Base-by-base conservation (phyloP, 1,284 basidiomycete species). In the Takashimella koratensis region DNA sequence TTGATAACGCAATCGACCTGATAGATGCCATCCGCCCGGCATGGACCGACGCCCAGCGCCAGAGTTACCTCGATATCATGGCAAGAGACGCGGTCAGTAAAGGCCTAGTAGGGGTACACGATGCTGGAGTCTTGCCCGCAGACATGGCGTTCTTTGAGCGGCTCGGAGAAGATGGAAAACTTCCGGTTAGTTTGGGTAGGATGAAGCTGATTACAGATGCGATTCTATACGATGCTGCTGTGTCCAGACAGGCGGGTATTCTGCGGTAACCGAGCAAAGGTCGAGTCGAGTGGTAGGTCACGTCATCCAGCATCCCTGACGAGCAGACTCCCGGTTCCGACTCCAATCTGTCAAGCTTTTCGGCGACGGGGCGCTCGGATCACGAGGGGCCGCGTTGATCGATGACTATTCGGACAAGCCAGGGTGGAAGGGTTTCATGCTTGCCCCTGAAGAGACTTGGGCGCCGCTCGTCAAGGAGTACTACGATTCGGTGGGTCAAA, bases 331-430 rank as follows among this genome's bases (percentile, higher is more conserved):
- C 4, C 81, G 84, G 26, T 77, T 92, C 22, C 86, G 81, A 26
- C 70, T 90, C n/a, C 83, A 85, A 8, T 83, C 85, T 45, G 81
- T 95, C 63, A 97, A 96, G 73, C 79, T 96, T 2, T 87, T 90
- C 66, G 81, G 84, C 8, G 52, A 67, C 84, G 87, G 89, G 43
- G 92, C 94, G 1, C 81, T 97, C 2, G 92, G 93, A 0, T 90
- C 87, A 1, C 90, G 88, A 82, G 93, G 93, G 3, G 90, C 93
- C 0, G 92, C 93, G 0, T 80, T 97, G 55, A 78, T 90, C 16
- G 82, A 87, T 41, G 89, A 90, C 12, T 97, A 96, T 68, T 80
- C 84, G 0, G 92, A 95, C 74, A 83, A 86, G 26, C 84, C 86
- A 0, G 80, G 81, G 1, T 84, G 82, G 21, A 78, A 70, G 22